phyloP scores from a whole-genome alignment of 805 yeast genomes.

The Brettanomyces custersianus region DNA sequence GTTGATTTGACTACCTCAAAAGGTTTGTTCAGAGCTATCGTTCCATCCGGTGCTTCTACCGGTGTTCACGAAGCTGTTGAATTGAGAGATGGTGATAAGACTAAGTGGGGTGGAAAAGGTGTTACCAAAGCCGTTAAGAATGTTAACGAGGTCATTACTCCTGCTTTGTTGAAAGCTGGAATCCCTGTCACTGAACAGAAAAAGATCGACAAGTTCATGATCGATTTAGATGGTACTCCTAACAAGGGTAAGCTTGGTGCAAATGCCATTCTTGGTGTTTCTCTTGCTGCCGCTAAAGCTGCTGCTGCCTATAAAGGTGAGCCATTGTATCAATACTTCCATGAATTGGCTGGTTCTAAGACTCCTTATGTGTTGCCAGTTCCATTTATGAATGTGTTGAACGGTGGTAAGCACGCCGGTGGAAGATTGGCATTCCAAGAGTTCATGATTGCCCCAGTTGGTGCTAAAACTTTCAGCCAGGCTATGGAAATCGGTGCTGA shows the following conservation, averaged over 20 bases:
- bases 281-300: conserved; percentile 94
- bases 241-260: conserved; percentile 98
- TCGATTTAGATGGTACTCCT: conserved; percentile 88
- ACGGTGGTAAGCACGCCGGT: conserved; percentile 99
- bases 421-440: conserved; percentile 99
- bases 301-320: conserved; percentile 94
- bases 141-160: conserved; percentile 92
- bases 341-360: conserved; percentile 69
- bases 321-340: conserved; percentile 88
- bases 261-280: conserved; percentile 96
- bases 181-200: conserved; percentile 81
- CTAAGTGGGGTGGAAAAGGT: conserved; percentile 99
- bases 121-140: conserved; percentile 93
- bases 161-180: conserved; percentile 77
- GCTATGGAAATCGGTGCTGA: conserved; percentile 96
- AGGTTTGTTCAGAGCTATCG: conserved; percentile 94
- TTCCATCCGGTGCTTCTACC: conserved; percentile 99
- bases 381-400: conserved; percentile 97
- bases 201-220: conserved; percentile 78
- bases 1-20: conserved; percentile 89
- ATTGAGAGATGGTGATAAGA: conserved; percentile 95
- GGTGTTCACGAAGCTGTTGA: conserved; percentile 98
- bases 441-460: conserved; percentile 97
- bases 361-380: conserved; percentile 92
- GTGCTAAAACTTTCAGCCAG: conserved; percentile 84